Conservation (phyloP, 352 stramenopile genomes). For the Albugo laibachii region DNA sequence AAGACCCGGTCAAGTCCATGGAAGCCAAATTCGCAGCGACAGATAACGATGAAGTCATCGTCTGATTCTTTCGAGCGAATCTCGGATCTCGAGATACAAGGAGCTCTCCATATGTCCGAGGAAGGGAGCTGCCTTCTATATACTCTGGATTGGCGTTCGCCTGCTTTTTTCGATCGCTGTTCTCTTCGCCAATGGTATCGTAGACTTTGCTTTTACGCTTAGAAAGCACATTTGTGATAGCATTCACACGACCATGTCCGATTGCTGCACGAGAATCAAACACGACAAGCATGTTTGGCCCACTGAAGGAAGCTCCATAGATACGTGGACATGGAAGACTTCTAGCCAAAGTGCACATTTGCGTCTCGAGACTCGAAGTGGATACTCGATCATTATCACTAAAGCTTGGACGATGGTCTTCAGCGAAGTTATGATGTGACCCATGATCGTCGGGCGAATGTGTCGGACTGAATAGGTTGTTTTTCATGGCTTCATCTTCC, state of each 20-base stretch:
- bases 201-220: too few relatives aligned
- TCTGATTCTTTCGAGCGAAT: conserved; percentile 44
- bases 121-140: conserved; percentile 20
- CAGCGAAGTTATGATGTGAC: too few relatives aligned
- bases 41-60: too few relatives aligned
- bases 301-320: conserved; percentile 61
- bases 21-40: too few relatives aligned
- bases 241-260: conserved; percentile 32
- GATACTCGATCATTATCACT: too few relatives aligned
- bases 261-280: conserved; percentile 73
- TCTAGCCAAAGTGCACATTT: conserved; percentile 4
- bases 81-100: conserved; percentile 48
- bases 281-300: conserved; percentile 64
- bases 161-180: conserved; percentile 14
- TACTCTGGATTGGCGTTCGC: conserved; percentile 1
- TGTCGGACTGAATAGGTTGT: too few relatives aligned
- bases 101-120: conserved; percentile 57
- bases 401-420: too few relatives aligned
- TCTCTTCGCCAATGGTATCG: too few relatives aligned
- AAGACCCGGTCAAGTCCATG: too few relatives aligned
- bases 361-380: neutral
- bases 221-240: conserved; percentile 9
- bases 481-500: too few relatives aligned
- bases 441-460: too few relatives aligned
- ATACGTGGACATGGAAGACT: conserved; percentile 54